These are phyloP conservation scores for Penstemon davidsonii DNA, from an alignment of 257 asterid species.

Conservation along the genomic window DNA sequence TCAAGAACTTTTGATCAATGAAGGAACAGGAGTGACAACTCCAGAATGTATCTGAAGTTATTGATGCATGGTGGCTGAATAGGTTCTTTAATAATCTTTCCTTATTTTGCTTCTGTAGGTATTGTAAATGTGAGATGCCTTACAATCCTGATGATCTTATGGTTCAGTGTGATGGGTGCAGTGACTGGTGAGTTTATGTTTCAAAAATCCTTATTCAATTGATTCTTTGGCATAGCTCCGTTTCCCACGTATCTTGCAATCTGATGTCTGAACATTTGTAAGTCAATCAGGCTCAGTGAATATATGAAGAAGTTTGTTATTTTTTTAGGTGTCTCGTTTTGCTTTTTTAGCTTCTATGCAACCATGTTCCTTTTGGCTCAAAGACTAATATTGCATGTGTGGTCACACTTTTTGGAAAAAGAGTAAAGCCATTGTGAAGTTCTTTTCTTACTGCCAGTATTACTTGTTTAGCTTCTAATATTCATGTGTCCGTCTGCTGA, in stretches of 20 bases:
- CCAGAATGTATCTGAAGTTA: slow-evolving; percentile 1
- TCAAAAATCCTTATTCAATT: slow-evolving; percentile 21
- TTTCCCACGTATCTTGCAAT: slow-evolving; percentile 13
- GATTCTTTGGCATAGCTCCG: slow-evolving; percentile 11
- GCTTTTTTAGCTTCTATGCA: neutral
- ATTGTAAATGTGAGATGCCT: slow-evolving; percentile 98
- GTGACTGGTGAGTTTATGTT: slow-evolving; percentile 73
- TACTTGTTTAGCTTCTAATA: neutral
- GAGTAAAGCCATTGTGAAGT: neutral
- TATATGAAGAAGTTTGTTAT: neutral
- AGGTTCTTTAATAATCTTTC: slow-evolving; percentile 9
- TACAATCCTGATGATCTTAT: slow-evolving; percentile 95
- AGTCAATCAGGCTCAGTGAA: neutral
- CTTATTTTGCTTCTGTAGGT: slow-evolving; percentile 49
- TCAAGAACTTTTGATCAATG: too few species aligned
- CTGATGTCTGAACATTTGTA: slow-evolving; percentile 4
- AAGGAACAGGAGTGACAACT: neutral
- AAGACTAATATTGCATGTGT: neutral
- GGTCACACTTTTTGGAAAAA: neutral
- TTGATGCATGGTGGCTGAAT: slow-evolving; percentile 6
- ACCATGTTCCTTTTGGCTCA: neutral
- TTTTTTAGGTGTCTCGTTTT: neutral
- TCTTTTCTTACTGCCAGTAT: neutral
- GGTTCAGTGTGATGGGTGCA: slow-evolving; percentile 93
- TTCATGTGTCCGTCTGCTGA: neutral